Conservation (phyloP, 352 stramenopile genomes). For the Plasmopara muralis region DNA sequence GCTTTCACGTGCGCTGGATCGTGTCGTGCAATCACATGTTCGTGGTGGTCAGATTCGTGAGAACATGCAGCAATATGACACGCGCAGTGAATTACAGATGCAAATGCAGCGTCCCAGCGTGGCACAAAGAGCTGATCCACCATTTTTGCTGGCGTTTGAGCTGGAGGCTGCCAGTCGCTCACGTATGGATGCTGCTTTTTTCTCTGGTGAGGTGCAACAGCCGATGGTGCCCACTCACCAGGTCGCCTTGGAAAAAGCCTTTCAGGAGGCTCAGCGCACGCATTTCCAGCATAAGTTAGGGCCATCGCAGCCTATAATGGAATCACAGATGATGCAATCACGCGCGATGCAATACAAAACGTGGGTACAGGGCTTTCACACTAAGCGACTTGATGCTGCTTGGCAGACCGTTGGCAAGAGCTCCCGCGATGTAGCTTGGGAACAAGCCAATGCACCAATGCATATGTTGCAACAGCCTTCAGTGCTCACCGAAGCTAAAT, state of each 20-base stretch:
- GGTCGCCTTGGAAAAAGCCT: constrained; percentile 55
- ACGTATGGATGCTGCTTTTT: constrained; percentile 65
- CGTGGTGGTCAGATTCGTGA: constrained; percentile 29
- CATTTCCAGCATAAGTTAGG: constrained; percentile 40
- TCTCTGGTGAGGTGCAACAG: constrained; percentile 29
- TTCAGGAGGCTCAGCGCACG: constrained; percentile 44
- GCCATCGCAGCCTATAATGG: constrained; percentile 25
- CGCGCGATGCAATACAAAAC: constrained; percentile 34
- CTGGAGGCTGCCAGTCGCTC: constrained; percentile 55
- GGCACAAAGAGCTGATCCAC: constrained; percentile 36
- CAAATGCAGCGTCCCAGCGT: constrained; percentile 73
- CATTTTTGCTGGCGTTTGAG: constrained; percentile 58
- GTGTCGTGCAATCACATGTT: constrained; percentile 57
- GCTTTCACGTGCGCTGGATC: constrained; percentile 72
- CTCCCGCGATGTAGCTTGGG: constrained; percentile 58
- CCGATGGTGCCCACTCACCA: constrained; percentile 46
- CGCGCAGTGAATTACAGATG: constrained; percentile 46
- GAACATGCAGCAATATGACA: constrained; percentile 26
- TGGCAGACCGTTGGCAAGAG: constrained; percentile 56
- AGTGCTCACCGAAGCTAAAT: constrained; percentile 12
- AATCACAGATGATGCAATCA: constrained; percentile 22
- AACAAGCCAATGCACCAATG: constrained; percentile 41
- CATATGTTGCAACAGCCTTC: constrained; percentile 36
- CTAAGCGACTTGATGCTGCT: constrained; percentile 48
- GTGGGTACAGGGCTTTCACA: constrained; percentile 68